Evolutionary conservation across 1,139 yeast species (phyloP).

Genomic region (Hemisphaericaspora xylanilytica): DNA sequence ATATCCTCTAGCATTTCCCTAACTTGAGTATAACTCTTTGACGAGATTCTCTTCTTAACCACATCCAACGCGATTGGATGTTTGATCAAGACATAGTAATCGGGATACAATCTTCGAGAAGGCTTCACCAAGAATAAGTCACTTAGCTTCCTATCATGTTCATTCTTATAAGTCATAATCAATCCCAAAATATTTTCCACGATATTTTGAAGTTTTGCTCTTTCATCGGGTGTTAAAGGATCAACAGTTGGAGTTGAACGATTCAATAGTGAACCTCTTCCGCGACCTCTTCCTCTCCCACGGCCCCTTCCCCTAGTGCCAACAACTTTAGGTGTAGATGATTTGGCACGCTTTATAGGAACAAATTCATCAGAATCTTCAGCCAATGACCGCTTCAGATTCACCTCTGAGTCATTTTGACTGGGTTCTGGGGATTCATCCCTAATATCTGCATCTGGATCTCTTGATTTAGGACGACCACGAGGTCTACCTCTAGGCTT

Average conservation of each 20-base stretch:
- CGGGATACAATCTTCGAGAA: conserved; percentile 74
- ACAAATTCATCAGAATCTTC: conserved; percentile 15
- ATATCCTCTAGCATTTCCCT: conserved; percentile 70
- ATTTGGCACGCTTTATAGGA: conserved; percentile 26
- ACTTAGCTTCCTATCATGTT: conserved; percentile 43
- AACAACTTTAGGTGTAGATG: conserved; percentile 27
- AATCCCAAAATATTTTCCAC: conserved; percentile 45
- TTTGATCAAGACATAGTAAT: conserved; percentile 75
- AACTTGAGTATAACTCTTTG: conserved; percentile 50
- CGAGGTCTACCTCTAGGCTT: conserved; percentile 27
- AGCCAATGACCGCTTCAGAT: conserved; percentile 10
- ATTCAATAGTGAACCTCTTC: conserved; percentile 28
- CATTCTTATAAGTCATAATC: conserved; percentile 43
- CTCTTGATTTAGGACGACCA: conserved; percentile 19
- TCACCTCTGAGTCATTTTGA: conserved; percentile 9
- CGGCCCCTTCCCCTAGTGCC: conserved; percentile 18
- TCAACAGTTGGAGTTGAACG: conserved; percentile 39
- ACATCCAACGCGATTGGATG: conserved; percentile 80
- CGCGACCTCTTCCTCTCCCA: conserved; percentile 27
- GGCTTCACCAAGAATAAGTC: conserved; percentile 70
- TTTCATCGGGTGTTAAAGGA: conserved; percentile 40
- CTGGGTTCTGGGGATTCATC: conserved; percentile 13
- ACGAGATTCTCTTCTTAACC: conserved; percentile 57
- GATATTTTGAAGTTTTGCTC: conserved; percentile 39
- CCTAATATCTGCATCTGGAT: conserved; percentile 12